Percentiles rank a stretch among this genome's conserved stretches.
Evolutionary conservation across 2,329 filamentous ascomycete genomes (phyloP).

Genomic region (Amesomyces nigricolor): DNA sequence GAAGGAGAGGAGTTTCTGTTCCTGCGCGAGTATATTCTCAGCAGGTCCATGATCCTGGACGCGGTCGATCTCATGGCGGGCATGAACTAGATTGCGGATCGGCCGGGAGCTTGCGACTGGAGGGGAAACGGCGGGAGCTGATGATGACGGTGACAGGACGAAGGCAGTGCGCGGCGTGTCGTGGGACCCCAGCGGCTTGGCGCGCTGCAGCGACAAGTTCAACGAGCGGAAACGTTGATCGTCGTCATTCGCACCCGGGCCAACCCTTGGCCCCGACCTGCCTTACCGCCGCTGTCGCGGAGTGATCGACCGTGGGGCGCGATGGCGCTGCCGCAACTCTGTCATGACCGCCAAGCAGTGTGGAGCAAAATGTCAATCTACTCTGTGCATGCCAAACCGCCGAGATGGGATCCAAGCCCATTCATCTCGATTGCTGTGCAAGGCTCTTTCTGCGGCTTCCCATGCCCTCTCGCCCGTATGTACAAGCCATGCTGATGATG

Average conservation of each 20-base stretch:
- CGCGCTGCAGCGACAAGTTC: constrained; percentile 8
- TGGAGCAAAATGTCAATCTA: constrained; percentile 25
- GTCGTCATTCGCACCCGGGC: constrained; percentile 18
- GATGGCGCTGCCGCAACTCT: constrained; percentile 19
- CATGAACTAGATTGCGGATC: constrained; percentile 49
- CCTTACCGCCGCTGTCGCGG: constrained; percentile 15
- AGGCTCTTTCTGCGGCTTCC: constrained; percentile 21
- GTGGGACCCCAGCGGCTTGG: constrained; percentile 20
- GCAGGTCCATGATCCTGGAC: constrained; percentile 86
- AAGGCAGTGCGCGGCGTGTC: constrained; percentile 5
- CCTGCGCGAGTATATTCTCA: constrained; percentile 74
- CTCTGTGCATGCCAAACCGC: constrained; percentile 23
- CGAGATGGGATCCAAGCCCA: constrained; percentile 20
- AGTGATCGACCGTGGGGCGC: constrained; percentile 23
- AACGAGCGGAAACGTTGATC: constrained; percentile 20
- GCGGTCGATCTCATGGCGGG: constrained; percentile 86
- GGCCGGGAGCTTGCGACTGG: background rate
- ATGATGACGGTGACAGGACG: constrained; percentile 8
- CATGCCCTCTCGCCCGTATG: constrained; percentile 12
- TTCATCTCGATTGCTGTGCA: constrained; percentile 21
- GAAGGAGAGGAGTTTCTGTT: constrained; percentile 85
- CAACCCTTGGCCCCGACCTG: constrained; percentile 20
- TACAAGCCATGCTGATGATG: constrained; percentile 10
- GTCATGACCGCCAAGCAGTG: constrained; percentile 24
- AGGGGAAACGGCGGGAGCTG: background rate